Evolutionary conservation across 2,329 filamentous ascomycete genomes (phyloP).

Genomic region (Huntiella abstrusa): DNA sequence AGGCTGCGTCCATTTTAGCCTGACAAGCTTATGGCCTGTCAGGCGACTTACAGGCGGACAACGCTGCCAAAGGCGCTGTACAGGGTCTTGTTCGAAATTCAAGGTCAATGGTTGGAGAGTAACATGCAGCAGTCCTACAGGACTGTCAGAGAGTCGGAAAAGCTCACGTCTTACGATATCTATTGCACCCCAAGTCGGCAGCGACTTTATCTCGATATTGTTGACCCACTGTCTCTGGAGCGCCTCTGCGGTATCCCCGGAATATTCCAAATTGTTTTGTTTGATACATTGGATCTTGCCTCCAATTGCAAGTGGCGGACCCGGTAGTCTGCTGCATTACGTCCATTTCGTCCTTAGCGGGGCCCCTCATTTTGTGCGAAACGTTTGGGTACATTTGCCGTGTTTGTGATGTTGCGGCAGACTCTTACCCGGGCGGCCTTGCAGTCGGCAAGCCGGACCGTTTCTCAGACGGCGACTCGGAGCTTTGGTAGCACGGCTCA

Average conservation of each 20-base stretch:
- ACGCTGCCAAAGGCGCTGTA: too few relatives aligned
- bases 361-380: slow-evolving; percentile 1
- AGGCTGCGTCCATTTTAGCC: too few relatives aligned
- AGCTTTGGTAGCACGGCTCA: slow-evolving; percentile 64
- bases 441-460: slow-evolving; percentile 41
- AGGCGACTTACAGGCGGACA: too few relatives aligned
- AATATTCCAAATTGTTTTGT: too few relatives aligned
- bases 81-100: too few relatives aligned
- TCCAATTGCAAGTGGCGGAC: too few relatives aligned
- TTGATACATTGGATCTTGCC: too few relatives aligned
- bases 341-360: not conserved
- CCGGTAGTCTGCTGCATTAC: not conserved
- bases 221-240: not conserved
- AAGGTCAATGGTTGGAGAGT: too few relatives aligned
- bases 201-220: not conserved
- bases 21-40: too few relatives aligned
- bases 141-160: not conserved
- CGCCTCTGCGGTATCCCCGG: too few relatives aligned
- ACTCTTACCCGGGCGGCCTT: slow-evolving; percentile 49
- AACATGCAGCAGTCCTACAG: too few relatives aligned
- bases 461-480: slow-evolving; percentile 39
- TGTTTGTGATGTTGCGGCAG: slow-evolving; percentile 44
- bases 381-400: not conserved
- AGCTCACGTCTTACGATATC: slow-evolving; percentile 3
- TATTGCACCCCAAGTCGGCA: not conserved